Percentiles rank a stretch among this genome's conserved stretches.
Evolutionary conservation across 2,329 filamentous ascomycete genomes (phyloP).

Genomic region (Zymoseptoria crescenta): DNA sequence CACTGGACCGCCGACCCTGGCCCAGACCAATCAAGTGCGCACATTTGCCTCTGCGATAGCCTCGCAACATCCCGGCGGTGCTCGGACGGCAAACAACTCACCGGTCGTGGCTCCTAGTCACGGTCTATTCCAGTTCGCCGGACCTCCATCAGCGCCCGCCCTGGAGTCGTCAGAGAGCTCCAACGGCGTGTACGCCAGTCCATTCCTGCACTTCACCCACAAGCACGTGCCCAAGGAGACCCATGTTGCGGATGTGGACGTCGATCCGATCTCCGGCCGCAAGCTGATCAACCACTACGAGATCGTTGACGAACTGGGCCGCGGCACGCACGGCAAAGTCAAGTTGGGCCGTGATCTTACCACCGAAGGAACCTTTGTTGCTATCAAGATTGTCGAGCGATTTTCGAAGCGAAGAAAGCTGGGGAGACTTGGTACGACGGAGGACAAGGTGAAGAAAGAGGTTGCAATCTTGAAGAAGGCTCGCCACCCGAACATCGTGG

Average conservation of each 20-base stretch:
- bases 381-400: conserved; percentile 96
- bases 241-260: conserved; percentile 83
- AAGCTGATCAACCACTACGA: conserved; percentile 98
- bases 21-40: conserved; percentile 36
- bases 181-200: conserved; percentile 39
- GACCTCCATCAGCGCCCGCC: conserved; percentile 25
- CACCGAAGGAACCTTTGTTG: conserved; percentile 62
- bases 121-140: conserved; percentile 37
- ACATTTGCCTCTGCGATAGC: conserved; percentile 35
- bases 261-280: conserved; percentile 78
- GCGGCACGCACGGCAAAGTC: conserved; percentile 94
- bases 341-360: conserved; percentile 80
- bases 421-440: conserved; percentile 62
- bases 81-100: conserved; percentile 39
- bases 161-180: conserved; percentile 27
- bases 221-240: conserved; percentile 52
- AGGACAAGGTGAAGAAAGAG: conserved; percentile 85
- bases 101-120: conserved; percentile 37
- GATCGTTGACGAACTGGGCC: conserved; percentile 90
- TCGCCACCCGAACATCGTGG: conserved; percentile 92
- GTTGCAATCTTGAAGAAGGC: conserved; percentile 98
- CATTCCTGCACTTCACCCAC: conserved; percentile 44
- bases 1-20: neutral
- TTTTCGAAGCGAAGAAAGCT: conserved; percentile 89
- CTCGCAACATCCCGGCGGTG: conserved; percentile 33